Evolutionary conservation across 352 stramenopile species (phyloP), one percentile per base, ranked within the genome.

Genomic region (Pythium volutum): DNA sequence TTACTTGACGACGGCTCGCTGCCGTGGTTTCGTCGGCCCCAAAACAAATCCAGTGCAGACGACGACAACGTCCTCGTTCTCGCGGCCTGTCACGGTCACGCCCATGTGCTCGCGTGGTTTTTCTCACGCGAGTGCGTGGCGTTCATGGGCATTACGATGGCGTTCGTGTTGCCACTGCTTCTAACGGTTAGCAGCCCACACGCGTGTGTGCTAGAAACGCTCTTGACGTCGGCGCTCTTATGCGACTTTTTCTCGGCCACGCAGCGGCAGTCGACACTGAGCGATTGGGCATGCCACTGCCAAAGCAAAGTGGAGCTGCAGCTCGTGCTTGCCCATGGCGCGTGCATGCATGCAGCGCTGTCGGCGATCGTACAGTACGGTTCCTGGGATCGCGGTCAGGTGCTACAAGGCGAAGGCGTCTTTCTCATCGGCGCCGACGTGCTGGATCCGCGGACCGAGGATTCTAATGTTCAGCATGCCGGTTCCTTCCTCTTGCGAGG

Each of bases 181-280:
- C n/a, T n/a, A n/a, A n/a, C n/a, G n/a, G n/a, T n/a, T n/a, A n/a
- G n/a, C n/a, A n/a, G n/a, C n/a, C n/a, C n/a, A n/a, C n/a, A n/a
- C n/a, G n/a, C n/a, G n/a, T n/a, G n/a, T n/a, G 48, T 29, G 58
- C 45, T 2, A 20, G 57, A 26, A 38, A 16, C 18, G 22, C 58
- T 25, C 39, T 59, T 27, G 48, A 65, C 26, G 54, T 42, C 31
- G 58, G 59, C 8, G 4, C 8, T 42, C 12, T 61, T 61, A 34
- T 39, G 16, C 9, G 27, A 59, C 20, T 2, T 26, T 2, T 15
- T 61, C 9, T 3, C n/a, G 41, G 22, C 11, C 1, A 22, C n/a
- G n/a, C 1, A 22, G 16, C 23, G 53, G 42, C 42, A 46, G 23
- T 11, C 2, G 3, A 11, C 36, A 4, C 41, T 54, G 3, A 22